phyloP scores from a whole-genome alignment of 495 filamentous ascomycete species.

The Chaetomium cochliodes region DNA sequence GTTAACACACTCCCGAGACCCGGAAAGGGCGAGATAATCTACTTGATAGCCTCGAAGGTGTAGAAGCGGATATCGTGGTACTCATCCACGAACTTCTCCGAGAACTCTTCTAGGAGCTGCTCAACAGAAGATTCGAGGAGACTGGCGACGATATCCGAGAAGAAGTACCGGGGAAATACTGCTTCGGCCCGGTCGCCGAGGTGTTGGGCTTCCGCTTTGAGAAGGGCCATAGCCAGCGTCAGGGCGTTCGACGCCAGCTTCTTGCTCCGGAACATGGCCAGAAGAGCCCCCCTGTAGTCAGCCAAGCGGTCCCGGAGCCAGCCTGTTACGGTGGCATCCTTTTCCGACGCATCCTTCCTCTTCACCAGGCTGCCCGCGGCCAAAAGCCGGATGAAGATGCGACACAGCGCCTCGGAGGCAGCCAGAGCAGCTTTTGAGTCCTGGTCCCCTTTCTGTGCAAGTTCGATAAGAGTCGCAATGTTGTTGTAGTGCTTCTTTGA shows the following conservation, averaged over 20 bases:
- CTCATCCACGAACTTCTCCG: slow-evolving; percentile 69
- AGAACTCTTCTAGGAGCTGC: slow-evolving; percentile 64
- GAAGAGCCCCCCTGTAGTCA: slow-evolving; percentile 62
- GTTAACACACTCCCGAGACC: slow-evolving; percentile 19
- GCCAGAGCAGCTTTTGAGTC: slow-evolving; percentile 45
- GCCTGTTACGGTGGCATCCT: slow-evolving; percentile 67
- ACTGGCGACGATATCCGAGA: slow-evolving; percentile 60
- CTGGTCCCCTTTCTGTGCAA: slow-evolving; percentile 48
- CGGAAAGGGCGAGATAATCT: slow-evolving; percentile 21
- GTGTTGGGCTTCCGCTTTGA: slow-evolving; percentile 72
- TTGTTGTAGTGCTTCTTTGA: slow-evolving; percentile 92
- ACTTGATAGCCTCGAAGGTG: slow-evolving; percentile 70
- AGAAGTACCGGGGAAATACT: slow-evolving; percentile 61
- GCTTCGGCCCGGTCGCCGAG: slow-evolving; percentile 58
- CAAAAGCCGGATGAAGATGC: slow-evolving; percentile 83
- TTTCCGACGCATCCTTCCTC: slow-evolving; percentile 60
- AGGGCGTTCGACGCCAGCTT: slow-evolving; percentile 60
- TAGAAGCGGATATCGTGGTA: slow-evolving; percentile 85
- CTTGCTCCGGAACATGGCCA: slow-evolving; percentile 55
- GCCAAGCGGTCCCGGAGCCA: slow-evolving; percentile 76
- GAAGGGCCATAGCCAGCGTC: slow-evolving; percentile 74
- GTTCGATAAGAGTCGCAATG: slow-evolving; percentile 68
- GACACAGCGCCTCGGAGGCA: slow-evolving; percentile 77
- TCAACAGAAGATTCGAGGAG: slow-evolving; percentile 60
- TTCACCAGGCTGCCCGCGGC: slow-evolving; percentile 68